phyloP scores from a whole-genome alignment of 345 rosid species.

The Pistacia atlantica region DNA sequence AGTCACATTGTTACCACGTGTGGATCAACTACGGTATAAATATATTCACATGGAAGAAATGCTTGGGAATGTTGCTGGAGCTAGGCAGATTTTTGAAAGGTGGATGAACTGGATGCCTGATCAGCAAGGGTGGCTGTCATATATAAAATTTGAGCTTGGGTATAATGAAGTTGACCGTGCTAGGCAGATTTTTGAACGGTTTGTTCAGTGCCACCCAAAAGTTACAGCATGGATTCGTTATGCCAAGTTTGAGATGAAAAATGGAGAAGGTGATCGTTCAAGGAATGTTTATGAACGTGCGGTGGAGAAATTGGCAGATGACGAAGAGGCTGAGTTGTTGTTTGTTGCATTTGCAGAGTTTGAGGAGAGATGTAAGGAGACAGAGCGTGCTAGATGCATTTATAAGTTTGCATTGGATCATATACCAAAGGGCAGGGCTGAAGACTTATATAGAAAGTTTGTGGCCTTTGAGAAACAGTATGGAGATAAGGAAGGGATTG shows the following conservation, averaged over 20 bases:
- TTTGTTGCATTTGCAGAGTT: conserved; percentile 90
- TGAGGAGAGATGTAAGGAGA: conserved; percentile 83
- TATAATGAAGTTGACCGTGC: conserved; percentile 75
- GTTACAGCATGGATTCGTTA: conserved; percentile 68
- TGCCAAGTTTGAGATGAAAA: conserved; percentile 90
- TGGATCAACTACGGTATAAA: conserved; percentile 54
- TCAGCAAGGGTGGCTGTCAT: conserved; percentile 82
- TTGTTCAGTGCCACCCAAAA: conserved; percentile 71
- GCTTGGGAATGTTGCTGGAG: conserved; percentile 77
- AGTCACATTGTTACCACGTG: conserved; percentile 63
- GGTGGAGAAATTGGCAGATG: conserved; percentile 72
- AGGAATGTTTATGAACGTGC: conserved; percentile 83
- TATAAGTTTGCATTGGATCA: conserved; percentile 85
- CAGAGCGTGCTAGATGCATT: conserved; percentile 72
- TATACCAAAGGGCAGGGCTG: too few relatives aligned
- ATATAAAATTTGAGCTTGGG: conserved; percentile 74
- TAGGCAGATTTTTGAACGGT: conserved; percentile 65
- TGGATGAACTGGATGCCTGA: conserved; percentile 86
- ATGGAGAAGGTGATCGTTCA: conserved; percentile 57
- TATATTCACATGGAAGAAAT: conserved; percentile 95
- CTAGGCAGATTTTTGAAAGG: conserved; percentile 74
- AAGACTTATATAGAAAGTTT: conserved; percentile 25
- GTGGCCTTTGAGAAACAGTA: conserved; percentile 84
- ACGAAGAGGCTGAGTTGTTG: conserved; percentile 78
- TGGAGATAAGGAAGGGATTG: conserved; percentile 86